A percentile compares a stretch with the other conserved stretches of the same genome.
These are phyloP conservation scores for Xylariaceae sp. DNA, from an alignment of 2,329 filamentous ascomycete genomes.

Conservation along the genomic window DNA sequence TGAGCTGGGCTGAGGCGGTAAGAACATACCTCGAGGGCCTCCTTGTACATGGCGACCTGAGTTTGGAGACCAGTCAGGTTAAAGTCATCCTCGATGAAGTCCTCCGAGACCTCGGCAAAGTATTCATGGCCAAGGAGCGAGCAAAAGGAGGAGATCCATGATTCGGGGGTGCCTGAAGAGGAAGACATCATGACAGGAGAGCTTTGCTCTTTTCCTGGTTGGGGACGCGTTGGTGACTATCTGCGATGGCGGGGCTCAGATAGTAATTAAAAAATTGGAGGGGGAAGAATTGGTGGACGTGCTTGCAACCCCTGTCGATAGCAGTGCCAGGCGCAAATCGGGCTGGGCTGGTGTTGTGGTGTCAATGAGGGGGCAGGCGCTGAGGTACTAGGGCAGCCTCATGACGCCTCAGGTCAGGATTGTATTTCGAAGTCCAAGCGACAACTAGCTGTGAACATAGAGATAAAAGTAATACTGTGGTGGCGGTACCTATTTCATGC, in stretches of 20 bases:
- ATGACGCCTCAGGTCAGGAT: conserved; percentile 1
- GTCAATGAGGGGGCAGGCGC: neutral
- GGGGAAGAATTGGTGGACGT: conserved; percentile 1
- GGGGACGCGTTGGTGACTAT: conserved; percentile 2
- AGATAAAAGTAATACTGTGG: neutral
- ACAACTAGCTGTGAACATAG: neutral
- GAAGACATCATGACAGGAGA: conserved; percentile 47
- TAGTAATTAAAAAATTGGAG: neutral
- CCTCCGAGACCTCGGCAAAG: conserved; percentile 97
- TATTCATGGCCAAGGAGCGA: conserved; percentile 95
- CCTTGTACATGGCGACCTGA: conserved; percentile 98
- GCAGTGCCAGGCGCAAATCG: neutral
- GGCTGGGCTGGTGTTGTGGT: neutral
- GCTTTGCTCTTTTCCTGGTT: neutral
- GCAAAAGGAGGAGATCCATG: conserved; percentile 98
- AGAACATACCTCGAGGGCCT: conserved; percentile 74
- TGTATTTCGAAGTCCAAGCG: too few relatives aligned
- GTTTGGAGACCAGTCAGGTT: conserved; percentile 93
- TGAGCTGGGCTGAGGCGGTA: neutral
- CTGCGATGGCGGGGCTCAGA: conserved; percentile 2
- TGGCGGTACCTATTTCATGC: neutral
- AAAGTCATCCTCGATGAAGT: conserved; percentile 99
- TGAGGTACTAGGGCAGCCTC: neutral
- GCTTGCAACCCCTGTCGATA: neutral
- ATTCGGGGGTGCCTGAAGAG: conserved; percentile 66